Base-by-base conservation (phyloP, 2,329 filamentous ascomycete genomes). In the Colletotrichum sp. region DNA sequence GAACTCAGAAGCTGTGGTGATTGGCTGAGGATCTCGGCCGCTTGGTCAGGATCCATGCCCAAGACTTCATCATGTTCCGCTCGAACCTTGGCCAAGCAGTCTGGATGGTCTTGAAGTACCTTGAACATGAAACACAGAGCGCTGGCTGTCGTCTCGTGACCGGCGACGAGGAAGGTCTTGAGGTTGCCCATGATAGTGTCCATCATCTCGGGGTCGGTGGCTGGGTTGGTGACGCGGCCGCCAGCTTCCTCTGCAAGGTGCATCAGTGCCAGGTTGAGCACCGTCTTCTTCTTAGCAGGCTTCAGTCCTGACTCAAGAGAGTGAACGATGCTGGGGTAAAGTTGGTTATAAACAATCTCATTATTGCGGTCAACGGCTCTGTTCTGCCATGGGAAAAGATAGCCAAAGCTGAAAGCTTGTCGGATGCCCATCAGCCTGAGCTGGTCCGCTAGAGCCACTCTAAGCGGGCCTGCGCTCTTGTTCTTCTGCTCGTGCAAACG, bases 41-140 rank as follows among this genome's bases (percentile, higher is more conserved):
- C 81, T 4, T 78, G 68, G 43, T 77, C 77, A 12, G 79, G 78
- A 56, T 84, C 80, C 3, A 77, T 65, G 0, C 84, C 83, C 5
- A 86, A 75, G 6, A 86, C 79, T 8, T 78, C 69, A 64, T 85
- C 82, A 69, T 85, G 84, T 76, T 87, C 86, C 15, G 80, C 81
- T 36, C 83, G 82, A 4, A 86, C 13, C 56, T 79, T 81, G 2
- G 76, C 80, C 30, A 85, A 70, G 28, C 78, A 78, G 5, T 77
- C 75, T 5, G 84, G 83, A 61, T 85, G 64, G 27, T 82, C 79
- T 22, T 81, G 79, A 1, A 86, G 75, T 1, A 80, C 32, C 48
- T 83, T 81, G 7, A 80, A 77, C 76, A 84, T 80, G 74, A 81
- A 85, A 58, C 81, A 83, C 6, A 85, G 78, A 4, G 84, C 82